These are phyloP conservation scores for Leishmania guyanensis DNA, from an alignment of 208 protist genomes.

Conservation along the genomic window DNA sequence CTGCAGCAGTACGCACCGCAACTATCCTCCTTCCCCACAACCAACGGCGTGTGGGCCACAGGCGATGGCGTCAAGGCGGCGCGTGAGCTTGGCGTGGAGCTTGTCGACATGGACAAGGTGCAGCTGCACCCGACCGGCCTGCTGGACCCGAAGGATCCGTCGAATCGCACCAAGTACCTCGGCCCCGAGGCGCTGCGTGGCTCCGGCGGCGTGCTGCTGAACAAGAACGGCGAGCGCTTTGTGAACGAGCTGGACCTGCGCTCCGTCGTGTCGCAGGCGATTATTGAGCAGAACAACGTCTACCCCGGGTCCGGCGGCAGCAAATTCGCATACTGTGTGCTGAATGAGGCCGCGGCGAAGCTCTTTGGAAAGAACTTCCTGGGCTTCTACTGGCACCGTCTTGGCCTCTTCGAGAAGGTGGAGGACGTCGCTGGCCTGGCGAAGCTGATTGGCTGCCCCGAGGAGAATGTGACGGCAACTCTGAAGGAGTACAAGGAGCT, in stretches of 20 bases:
- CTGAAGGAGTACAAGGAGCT: slow-evolving; percentile 64
- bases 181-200: slow-evolving; percentile 96
- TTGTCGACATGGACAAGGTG: slow-evolving; percentile 95
- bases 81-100: slow-evolving; percentile 60
- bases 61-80: slow-evolving; percentile 86
- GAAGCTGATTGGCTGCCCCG: slow-evolving; percentile 67
- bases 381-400: slow-evolving; percentile 80
- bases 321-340: slow-evolving; percentile 81
- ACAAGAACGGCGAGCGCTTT: slow-evolving; percentile 92
- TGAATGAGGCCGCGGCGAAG: slow-evolving; percentile 73
- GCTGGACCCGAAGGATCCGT: slow-evolving; percentile 91
- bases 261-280: slow-evolving; percentile 93
- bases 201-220: slow-evolving; percentile 94
- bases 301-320: slow-evolving; percentile 63
- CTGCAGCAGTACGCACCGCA: slow-evolving; percentile 87
- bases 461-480: slow-evolving; percentile 40
- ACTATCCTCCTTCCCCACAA: slow-evolving; percentile 79
- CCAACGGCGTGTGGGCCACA: slow-evolving; percentile 86
- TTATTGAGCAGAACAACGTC: slow-evolving; percentile 75
- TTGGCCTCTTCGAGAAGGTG: slow-evolving; percentile 74
- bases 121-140: slow-evolving; percentile 97
- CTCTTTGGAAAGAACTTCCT: slow-evolving; percentile 81
- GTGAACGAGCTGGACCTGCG: slow-evolving; percentile 95
- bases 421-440: slow-evolving; percentile 62
- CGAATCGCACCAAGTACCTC: slow-evolving; percentile 90